Evolutionary conservation across 2,329 filamentous ascomycete species (phyloP).

Genomic region (Phyllosticta paracitricarpa): DNA sequence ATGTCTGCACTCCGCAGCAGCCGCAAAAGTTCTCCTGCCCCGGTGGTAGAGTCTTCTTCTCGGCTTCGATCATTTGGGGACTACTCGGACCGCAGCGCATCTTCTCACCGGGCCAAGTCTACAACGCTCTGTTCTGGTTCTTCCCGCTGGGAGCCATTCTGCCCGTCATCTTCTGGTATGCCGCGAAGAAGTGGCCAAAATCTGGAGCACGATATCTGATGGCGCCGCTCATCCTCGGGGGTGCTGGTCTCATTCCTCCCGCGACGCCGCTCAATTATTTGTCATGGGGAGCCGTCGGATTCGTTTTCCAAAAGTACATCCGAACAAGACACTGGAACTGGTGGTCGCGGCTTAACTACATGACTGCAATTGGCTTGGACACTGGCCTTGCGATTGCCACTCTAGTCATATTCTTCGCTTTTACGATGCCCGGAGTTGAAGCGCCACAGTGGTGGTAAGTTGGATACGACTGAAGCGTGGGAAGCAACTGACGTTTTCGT

Average conservation of each 20-base stretch:
- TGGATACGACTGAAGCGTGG: neutral
- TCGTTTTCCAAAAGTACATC: constrained; percentile 59
- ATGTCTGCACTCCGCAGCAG: constrained; percentile 45
- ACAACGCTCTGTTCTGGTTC: constrained; percentile 57
- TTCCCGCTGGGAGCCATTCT: constrained; percentile 56
- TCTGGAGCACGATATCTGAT: constrained; percentile 54
- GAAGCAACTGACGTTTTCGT: neutral
- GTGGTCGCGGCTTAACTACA: constrained; percentile 72
- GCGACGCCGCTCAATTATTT: constrained; percentile 63
- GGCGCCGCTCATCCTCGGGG: constrained; percentile 42
- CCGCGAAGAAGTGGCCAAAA: constrained; percentile 51
- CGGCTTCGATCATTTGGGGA: constrained; percentile 52
- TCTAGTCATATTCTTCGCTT: constrained; percentile 58
- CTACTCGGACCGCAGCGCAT: constrained; percentile 61
- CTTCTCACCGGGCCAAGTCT: constrained; percentile 54
- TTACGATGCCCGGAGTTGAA: constrained; percentile 46
- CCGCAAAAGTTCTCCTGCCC: constrained; percentile 44
- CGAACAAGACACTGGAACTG: constrained; percentile 56
- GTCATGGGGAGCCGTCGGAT: constrained; percentile 58
- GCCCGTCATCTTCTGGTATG: constrained; percentile 46
- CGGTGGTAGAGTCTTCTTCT: constrained; percentile 54
- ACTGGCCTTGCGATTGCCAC: constrained; percentile 56
- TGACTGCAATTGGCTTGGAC: constrained; percentile 62
- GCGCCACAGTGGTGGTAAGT: constrained; percentile 49
- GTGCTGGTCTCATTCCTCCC: constrained; percentile 40